Base-by-base conservation (phyloP, 495 filamentous ascomycete genomes). In the Penicillium roqueforti region DNA sequence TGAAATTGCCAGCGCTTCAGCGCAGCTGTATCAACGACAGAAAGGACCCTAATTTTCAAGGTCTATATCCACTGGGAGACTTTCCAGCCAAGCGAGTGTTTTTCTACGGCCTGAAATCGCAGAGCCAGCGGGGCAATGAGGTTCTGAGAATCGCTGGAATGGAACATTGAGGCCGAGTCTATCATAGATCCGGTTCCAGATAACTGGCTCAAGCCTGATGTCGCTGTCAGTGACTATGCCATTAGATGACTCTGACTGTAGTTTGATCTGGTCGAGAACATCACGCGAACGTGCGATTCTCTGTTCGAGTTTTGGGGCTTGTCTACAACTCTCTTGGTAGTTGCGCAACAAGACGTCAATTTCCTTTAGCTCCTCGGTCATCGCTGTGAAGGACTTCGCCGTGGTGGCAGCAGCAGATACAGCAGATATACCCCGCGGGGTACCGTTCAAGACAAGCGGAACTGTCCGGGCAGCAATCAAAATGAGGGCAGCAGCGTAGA, bases 21-120 rank as follows among this genome's bases (percentile, higher is more conserved):
- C n/a, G n/a, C n/a, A 26, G 2, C 25, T 6, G 25, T 26, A 6
- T 26, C 4, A 7, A 7, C 25, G 7, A 2, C 22, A 23, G 4
- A 7, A 6, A 26, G 1, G 25, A 26, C 1, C 25, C 25, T 26
- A 26, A 7, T 3, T 6, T 6, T 26, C 6, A 4, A 1, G 2
- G 22, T 32, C 50, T 34, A 57, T 42, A 36, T 60, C 58, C 1
- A 50, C 14, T 3, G 59, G 59, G 14, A 58, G 23, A 37, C 59
- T 62, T 20, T 58, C 55, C 46, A 62, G 16, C 55, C 59, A 62
- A 6, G 28, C 53, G 23, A 56, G 43, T 16, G 40, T 42, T 22
- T 22, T 14, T 7, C 22, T 1, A 10, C 40, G 40, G 3, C 40
- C 40, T 1, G 22, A 0, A 23, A 14, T 11, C 0, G 3, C 5